Percentiles rank a stretch among this genome's conserved stretches.
Conservation (phyloP, 768 basidiomycete genomes). For the Lenzites betulinus region DNA sequence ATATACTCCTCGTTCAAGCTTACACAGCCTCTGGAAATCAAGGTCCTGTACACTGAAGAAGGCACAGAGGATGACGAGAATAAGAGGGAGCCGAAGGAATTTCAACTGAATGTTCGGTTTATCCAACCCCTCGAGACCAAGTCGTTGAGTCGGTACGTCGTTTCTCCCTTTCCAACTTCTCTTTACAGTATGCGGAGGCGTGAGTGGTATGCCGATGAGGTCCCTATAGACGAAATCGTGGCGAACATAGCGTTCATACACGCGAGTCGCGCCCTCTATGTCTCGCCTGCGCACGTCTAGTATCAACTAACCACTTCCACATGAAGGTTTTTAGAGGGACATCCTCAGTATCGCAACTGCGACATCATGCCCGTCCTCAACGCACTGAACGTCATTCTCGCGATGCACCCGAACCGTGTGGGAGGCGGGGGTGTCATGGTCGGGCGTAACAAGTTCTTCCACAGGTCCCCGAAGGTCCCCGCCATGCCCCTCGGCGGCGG, state of each 20-base stretch:
- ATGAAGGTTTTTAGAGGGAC: slow-evolving; percentile 48
- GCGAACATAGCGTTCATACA: too few species aligned
- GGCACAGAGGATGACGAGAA: slow-evolving; percentile 40
- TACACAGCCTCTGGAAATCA: slow-evolving; percentile 44
- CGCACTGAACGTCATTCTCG: slow-evolving; percentile 52
- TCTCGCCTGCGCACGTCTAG: slow-evolving; percentile 9
- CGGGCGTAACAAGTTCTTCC: slow-evolving; percentile 57
- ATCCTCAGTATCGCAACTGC: slow-evolving; percentile 43
- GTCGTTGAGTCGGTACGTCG: slow-evolving; percentile 41
- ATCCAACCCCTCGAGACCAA: slow-evolving; percentile 46
- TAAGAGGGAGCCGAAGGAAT: slow-evolving; percentile 34
- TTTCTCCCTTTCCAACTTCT: neutral
- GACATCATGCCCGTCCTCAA: slow-evolving; percentile 50
- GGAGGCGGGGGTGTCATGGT: slow-evolving; percentile 49
- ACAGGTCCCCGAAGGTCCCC: slow-evolving; percentile 35
- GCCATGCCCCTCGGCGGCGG: slow-evolving; percentile 47
- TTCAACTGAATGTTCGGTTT: slow-evolving; percentile 46
- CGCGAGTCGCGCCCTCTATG: neutral
- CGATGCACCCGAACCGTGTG: slow-evolving; percentile 43
- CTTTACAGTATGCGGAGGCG: slow-evolving; percentile 6
- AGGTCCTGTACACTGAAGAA: slow-evolving; percentile 46
- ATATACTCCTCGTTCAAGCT: slow-evolving; percentile 44
- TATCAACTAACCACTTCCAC: slow-evolving; percentile 10
- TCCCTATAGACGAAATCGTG: slow-evolving; percentile 8
- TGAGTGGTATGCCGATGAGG: too few species aligned